These are phyloP conservation scores for Mycotypha africana DNA, from an alignment of 371 early-diverging fungal genomes.

Conservation along the genomic window DNA sequence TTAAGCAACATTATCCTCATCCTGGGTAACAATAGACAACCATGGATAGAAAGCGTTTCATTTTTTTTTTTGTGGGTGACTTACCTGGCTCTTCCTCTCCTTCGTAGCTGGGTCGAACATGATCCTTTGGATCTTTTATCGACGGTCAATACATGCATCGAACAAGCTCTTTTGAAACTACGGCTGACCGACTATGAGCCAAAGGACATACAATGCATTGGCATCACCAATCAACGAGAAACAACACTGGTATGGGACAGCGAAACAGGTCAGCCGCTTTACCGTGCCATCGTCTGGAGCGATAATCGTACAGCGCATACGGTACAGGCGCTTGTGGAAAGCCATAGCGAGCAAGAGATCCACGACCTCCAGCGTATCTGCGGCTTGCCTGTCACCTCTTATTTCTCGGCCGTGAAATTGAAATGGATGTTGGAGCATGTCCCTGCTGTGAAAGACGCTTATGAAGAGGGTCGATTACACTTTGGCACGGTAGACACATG, in stretches of 20 bases:
- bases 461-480: conserved; percentile 30
- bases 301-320: conserved; percentile 81
- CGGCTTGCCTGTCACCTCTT: conserved; percentile 92
- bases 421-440: conserved; percentile 90
- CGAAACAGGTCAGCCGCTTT: conserved; percentile 75
- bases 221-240: conserved; percentile 96
- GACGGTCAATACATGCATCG: conserved; percentile 69
- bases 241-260: conserved; percentile 90
- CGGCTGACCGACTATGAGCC: conserved; percentile 52
- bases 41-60: too few relatives aligned
- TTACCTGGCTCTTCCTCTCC: too few relatives aligned
- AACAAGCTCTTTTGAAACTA: conserved; percentile 62
- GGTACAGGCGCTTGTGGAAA: conserved; percentile 55
- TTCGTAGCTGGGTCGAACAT: conserved; percentile 83
- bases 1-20: too few relatives aligned
- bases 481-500: conserved; percentile 95
- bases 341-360: conserved; percentile 20
- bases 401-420: conserved; percentile 91
- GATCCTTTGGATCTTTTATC: conserved; percentile 77
- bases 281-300: conserved; percentile 93
- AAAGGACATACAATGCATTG: conserved; percentile 67
- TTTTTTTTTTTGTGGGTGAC: too few relatives aligned
- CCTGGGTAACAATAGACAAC: too few relatives aligned
- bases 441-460: conserved; percentile 51
- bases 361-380: conserved; percentile 53